Evolutionary conservation across 1,284 basidiomycete genomes (phyloP).

Genomic region (Leccinum subfulvum): DNA sequence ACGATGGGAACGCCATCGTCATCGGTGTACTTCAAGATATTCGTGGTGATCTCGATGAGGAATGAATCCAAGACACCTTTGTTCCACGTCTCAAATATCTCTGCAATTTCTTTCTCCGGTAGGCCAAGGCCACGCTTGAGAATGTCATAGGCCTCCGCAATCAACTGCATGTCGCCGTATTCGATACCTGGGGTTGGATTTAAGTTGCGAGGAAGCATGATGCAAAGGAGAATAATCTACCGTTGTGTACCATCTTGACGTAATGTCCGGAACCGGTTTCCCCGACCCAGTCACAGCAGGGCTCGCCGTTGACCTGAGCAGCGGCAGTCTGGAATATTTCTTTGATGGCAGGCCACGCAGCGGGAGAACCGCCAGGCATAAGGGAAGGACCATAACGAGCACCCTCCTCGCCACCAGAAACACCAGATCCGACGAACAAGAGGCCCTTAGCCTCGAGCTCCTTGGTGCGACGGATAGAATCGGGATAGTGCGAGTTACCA

Average conservation of each 20-base stretch:
- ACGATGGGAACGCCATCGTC: constrained; percentile 91
- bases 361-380: constrained; percentile 97
- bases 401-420: constrained; percentile 99
- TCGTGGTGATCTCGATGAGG: constrained; percentile 97
- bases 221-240: constrained; percentile 40
- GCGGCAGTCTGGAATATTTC: constrained; percentile 98
- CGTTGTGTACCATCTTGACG: constrained; percentile 99
- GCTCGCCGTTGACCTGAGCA: constrained; percentile 93
- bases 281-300: constrained; percentile 99
- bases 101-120: constrained; percentile 81
- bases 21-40: constrained; percentile 96
- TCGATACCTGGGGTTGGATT: constrained; percentile 71
- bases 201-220: constrained; percentile 17
- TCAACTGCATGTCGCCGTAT: constrained; percentile 99
- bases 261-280: constrained; percentile 93
- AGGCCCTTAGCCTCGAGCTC: constrained; percentile 94
- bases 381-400: constrained; percentile 96
- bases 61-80: constrained; percentile 99
- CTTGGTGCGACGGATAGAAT: constrained; percentile 92
- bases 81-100: constrained; percentile 93
- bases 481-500: constrained; percentile 99
- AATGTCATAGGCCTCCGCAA: constrained; percentile 98
- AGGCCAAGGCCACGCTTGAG: constrained; percentile 95
- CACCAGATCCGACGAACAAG: constrained; percentile 97
- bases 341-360: constrained; percentile 96